Conservation (phyloP, 176 grass and related monocot species). For the Elymus sibiricus region DNA sequence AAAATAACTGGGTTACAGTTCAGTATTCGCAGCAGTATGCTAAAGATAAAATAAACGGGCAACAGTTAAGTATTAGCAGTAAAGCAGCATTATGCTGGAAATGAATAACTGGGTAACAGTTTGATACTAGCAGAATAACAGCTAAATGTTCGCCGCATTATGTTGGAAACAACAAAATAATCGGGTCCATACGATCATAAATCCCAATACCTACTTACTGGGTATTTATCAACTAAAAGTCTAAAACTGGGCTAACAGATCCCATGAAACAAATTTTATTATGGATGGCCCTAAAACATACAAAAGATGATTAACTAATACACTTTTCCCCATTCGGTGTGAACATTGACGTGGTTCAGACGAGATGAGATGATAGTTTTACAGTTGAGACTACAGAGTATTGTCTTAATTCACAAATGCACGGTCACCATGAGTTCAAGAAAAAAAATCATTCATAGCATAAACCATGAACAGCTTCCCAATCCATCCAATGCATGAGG, state of each 20-base stretch:
- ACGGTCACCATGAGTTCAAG: conserved; percentile 1
- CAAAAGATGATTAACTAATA: background rate
- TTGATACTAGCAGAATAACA: background rate
- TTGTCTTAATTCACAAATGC: background rate
- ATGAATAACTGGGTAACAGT: background rate
- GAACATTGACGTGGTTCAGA: background rate
- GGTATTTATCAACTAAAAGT: conserved; percentile 15
- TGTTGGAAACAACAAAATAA: background rate
- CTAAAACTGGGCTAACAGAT: conserved; percentile 1
- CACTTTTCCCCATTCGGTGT: background rate
- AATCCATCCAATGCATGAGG: too few species aligned
- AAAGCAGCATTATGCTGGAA: background rate
- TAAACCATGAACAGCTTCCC: background rate
- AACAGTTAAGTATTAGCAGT: background rate
- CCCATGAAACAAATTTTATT: background rate
- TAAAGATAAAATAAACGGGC: conserved; percentile 14
- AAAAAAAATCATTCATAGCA: background rate
- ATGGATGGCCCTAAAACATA: background rate
- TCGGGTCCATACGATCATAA: background rate
- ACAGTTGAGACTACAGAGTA: background rate
- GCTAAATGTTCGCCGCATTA: background rate
- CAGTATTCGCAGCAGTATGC: background rate
- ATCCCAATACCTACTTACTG: background rate
- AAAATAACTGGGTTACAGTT: conserved; percentile 11
- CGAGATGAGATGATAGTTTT: background rate